Conservation (phyloP, 2,329 filamentous ascomycete species). For the Microsporum ferrugineum region DNA sequence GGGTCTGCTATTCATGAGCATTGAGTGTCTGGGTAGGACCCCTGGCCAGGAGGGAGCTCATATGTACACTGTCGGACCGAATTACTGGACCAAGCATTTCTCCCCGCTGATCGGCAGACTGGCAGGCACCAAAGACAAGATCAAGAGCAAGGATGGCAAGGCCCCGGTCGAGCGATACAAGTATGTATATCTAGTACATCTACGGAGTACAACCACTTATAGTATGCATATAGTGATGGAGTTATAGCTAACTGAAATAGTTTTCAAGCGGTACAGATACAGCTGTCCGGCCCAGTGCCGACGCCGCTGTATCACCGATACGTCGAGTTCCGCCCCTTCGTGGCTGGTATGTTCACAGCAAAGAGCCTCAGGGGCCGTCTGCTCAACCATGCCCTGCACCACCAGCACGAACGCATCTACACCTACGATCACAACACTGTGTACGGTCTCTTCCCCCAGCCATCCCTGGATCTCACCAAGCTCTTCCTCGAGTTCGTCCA, state of each 20-base stretch:
- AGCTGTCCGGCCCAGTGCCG: slow-evolving; percentile 73
- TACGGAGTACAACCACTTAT: neutral
- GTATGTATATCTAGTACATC: slow-evolving; percentile 36
- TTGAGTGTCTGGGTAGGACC: slow-evolving; percentile 66
- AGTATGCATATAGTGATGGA: neutral
- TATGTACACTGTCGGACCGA: slow-evolving; percentile 71
- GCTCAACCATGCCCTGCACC: slow-evolving; percentile 73
- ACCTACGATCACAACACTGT: slow-evolving; percentile 71
- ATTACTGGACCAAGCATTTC: slow-evolving; percentile 67
- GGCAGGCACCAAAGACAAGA: slow-evolving; percentile 57
- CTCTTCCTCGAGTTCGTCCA: slow-evolving; percentile 80
- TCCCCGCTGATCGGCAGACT: slow-evolving; percentile 80
- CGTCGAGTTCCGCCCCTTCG: slow-evolving; percentile 84
- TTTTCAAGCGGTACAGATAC: slow-evolving; percentile 88
- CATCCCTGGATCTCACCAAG: slow-evolving; percentile 58
- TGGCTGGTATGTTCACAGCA: slow-evolving; percentile 76
- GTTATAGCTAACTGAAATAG: slow-evolving; percentile 32
- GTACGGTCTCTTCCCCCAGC: slow-evolving; percentile 55
- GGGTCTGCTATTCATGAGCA: slow-evolving; percentile 59
- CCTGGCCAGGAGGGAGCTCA: slow-evolving; percentile 52
- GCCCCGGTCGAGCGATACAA: slow-evolving; percentile 61
- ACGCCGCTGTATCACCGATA: slow-evolving; percentile 75
- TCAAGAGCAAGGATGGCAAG: slow-evolving; percentile 44
- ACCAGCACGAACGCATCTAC: slow-evolving; percentile 81
- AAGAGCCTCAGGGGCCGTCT: slow-evolving; percentile 67